A percentile compares a stretch with the other conserved stretches of the same genome.
Evolutionary conservation across 805 yeast species (phyloP).

Genomic region (Myxozyma melibiosi): DNA sequence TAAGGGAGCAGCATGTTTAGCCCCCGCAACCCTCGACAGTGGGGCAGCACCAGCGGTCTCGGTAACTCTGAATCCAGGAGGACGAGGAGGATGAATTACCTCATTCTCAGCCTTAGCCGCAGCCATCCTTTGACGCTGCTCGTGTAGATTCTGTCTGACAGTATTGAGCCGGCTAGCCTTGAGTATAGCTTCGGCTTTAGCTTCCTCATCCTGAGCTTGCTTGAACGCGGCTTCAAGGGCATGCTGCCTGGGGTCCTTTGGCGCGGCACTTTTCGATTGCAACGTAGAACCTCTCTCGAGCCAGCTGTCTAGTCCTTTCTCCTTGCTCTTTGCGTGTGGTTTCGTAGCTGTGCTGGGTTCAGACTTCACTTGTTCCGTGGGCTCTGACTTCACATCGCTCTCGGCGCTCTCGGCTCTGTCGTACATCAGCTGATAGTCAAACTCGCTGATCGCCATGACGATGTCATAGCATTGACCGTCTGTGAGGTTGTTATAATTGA

Average conservation of each 20-base stretch:
- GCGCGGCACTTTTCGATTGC: slow-evolving; percentile 3
- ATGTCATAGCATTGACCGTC: slow-evolving; percentile 68
- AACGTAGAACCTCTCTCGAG: slow-evolving; percentile 5
- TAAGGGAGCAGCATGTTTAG: slow-evolving; percentile 34
- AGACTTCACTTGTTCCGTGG: too few relatives aligned
- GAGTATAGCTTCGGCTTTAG: not conserved
- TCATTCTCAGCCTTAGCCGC: slow-evolving; percentile 21
- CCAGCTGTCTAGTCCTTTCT: slow-evolving; percentile 21
- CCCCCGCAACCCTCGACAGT: slow-evolving; percentile 37
- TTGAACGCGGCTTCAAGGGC: slow-evolving; percentile 10
- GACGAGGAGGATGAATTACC: slow-evolving; percentile 51
- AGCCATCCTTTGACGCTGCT: slow-evolving; percentile 32
- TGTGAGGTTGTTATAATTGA: slow-evolving; percentile 68
- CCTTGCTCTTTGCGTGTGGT: not conserved
- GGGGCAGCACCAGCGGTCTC: slow-evolving; percentile 34
- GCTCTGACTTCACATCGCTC: not conserved
- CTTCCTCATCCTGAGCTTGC: slow-evolving; percentile 12
- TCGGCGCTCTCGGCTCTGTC: not conserved
- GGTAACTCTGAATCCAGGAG: slow-evolving; percentile 50
- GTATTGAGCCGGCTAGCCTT: slow-evolving; percentile 20
- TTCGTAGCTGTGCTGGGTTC: too few relatives aligned
- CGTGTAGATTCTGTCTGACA: slow-evolving; percentile 30
- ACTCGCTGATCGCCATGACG: slow-evolving; percentile 39
- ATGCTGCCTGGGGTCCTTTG: not conserved
- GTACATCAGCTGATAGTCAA: not conserved